Conservation (phyloP, 805 yeast species). For the Diddensiella caesifluorescens region DNA sequence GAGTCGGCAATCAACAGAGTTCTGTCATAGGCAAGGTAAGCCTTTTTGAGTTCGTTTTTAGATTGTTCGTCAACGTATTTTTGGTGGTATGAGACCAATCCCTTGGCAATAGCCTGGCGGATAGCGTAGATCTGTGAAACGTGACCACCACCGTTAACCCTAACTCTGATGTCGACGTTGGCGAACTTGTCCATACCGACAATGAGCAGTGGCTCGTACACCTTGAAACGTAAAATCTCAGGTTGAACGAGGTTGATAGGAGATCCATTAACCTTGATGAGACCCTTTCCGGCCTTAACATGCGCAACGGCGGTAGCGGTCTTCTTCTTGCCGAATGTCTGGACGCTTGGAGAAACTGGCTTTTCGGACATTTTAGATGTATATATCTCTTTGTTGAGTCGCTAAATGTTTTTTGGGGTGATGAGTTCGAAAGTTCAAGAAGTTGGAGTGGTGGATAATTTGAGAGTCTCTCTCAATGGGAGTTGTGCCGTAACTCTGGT, state of each 20-base stretch:
- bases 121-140: constrained; percentile 99
- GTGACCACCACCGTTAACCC: constrained; percentile 99
- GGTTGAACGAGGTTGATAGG: constrained; percentile 99
- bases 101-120: constrained; percentile 99
- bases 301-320: constrained; percentile 99
- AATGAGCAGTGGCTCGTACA: constrained; percentile 97
- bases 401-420: constrained; percentile 1
- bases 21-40: constrained; percentile 97
- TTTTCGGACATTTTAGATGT: constrained; percentile 12
- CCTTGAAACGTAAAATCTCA: constrained; percentile 98
- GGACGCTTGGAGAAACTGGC: constrained; percentile 18
- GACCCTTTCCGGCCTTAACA: constrained; percentile 99
- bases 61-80: constrained; percentile 99
- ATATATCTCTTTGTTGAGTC: neutral
- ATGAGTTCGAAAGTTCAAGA: neutral
- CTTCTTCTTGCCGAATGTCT: constrained; percentile 99
- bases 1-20: constrained; percentile 98
- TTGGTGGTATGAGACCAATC: constrained; percentile 99
- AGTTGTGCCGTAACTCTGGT: too few relatives aligned
- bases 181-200: constrained; percentile 99
- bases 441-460: neutral
- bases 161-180: constrained; percentile 96
- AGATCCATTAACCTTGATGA: constrained; percentile 97
- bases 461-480: neutral
- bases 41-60: constrained; percentile 98